Percentiles rank a stretch among this genome's conserved stretches.
Conservation (phyloP, 345 rosid genomes). For the Pseudoturritis turrita region DNA sequence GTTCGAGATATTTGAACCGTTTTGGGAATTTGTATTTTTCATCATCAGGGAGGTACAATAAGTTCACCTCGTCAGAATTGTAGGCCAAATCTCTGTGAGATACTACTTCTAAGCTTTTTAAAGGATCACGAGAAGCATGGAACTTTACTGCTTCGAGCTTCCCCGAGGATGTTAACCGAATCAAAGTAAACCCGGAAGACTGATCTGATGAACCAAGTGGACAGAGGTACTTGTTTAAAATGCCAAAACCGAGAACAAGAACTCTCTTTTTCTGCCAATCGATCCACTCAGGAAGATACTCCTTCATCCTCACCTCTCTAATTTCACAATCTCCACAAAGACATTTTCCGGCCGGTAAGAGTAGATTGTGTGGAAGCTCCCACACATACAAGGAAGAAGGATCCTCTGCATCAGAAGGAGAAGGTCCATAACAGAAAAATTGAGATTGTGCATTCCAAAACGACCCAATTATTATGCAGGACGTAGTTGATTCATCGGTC, state of each 20-base stretch:
- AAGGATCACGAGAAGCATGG: conserved; percentile 40
- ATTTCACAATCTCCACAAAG: conserved; percentile 53
- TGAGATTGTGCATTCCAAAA: conserved; percentile 63
- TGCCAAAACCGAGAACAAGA: conserved; percentile 56
- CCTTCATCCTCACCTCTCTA: conserved; percentile 40
- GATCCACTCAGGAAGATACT: conserved; percentile 52
- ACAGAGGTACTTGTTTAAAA: conserved; percentile 38
- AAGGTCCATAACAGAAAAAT: conserved; percentile 66
- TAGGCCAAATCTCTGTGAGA: conserved; percentile 34
- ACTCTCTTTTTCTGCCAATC: conserved; percentile 65
- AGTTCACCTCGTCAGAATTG: conserved; percentile 28
- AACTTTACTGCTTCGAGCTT: conserved; percentile 61
- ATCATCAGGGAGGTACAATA: conserved; percentile 36
- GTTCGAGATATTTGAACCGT: conserved; percentile 44
- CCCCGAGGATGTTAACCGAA: conserved; percentile 63
- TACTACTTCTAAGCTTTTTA: conserved; percentile 13
- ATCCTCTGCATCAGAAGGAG: conserved; percentile 31
- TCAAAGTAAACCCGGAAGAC: conserved; percentile 57
- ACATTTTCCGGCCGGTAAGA: conserved; percentile 45
- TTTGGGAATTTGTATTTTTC: conserved; percentile 43
- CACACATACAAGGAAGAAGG: conserved; percentile 43
- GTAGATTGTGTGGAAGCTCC: conserved; percentile 58
- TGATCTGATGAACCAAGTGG: conserved; percentile 36
- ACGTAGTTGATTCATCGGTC: conserved; percentile 41
- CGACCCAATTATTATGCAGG: conserved; percentile 58